Base-by-base conservation (phyloP, 768 basidiomycete genomes). In the Suillus clintonianus region DNA sequence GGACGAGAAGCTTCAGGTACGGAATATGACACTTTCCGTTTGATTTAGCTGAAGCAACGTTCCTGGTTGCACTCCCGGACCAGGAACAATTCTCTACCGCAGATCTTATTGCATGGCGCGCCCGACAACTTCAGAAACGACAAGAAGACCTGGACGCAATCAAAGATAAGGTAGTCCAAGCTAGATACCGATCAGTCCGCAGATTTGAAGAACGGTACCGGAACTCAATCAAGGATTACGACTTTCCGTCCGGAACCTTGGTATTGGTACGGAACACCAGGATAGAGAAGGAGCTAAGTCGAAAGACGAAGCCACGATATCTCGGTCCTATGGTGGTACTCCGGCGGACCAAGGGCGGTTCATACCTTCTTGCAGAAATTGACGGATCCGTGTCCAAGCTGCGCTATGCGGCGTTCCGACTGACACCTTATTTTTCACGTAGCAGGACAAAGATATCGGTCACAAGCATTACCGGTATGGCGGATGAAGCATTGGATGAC, bases 251-350 rank as follows among this genome's bases (percentile, higher is more conserved):
- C 2, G 19, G 56, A 5, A n/a, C 7, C 5, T 19, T 57, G 3
- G 34, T 57, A 0, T 2, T 57, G 9, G 36, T 39, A 0, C 8
- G 9, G 32, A 34, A 57, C 27, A 22, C 19, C 0, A 10, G 5
- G 0, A 9, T 57, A 2, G 56, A 57, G 56, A 7, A 15, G 10
- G 27, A 59, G 0, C 66, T 71, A 8, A 70, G 70, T 61, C 57
- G 65, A 6, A 76, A 75, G 61, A 59, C 54, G 54, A 54, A 65
- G 32, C 65, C 69, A 0, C 68, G 63, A 3, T 77, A 72, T 39
- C 59, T 71, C 7, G 74, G 75, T 1, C 76, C 75, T 0, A 60
- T 69, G 43, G 41, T 74, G 4, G 69, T 76, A 2, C 55, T 74
- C 6, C 14, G 56, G 1, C 57, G 64, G 5, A 74, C 65, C 17